Evolutionary conservation across 2,329 filamentous ascomycete genomes (phyloP).

Genomic region (Hypoxylon sp.): DNA sequence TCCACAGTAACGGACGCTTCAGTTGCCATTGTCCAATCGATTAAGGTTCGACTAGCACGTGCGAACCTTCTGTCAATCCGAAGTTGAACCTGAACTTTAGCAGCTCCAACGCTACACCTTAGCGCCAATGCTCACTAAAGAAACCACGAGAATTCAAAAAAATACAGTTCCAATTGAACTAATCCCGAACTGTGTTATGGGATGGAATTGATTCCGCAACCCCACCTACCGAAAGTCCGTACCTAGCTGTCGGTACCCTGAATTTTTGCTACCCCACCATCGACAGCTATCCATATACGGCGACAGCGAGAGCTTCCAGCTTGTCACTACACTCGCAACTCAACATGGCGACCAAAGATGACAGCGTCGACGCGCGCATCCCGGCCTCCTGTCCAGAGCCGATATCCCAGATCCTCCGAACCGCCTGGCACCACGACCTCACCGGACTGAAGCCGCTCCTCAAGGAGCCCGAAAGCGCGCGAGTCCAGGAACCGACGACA

Average conservation of each 20-base stretch:
- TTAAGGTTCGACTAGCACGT: slow-evolving; percentile 34
- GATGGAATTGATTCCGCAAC: slow-evolving; percentile 29
- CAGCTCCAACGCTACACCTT: slow-evolving; percentile 9
- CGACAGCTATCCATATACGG: slow-evolving; percentile 3
- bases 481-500: slow-evolving; percentile 86
- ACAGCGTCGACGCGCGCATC: slow-evolving; percentile 68
- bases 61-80: slow-evolving; percentile 30
- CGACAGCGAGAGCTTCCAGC: slow-evolving; percentile 9
- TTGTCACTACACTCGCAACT: background rate
- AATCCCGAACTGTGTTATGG: slow-evolving; percentile 6
- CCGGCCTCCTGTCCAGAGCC: slow-evolving; percentile 66
- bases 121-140: slow-evolving; percentile 27
- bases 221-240: slow-evolving; percentile 23
- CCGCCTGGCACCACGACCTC: slow-evolving; percentile 73
- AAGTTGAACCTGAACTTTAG: slow-evolving; percentile 29
- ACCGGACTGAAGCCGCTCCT: slow-evolving; percentile 78
- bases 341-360: slow-evolving; percentile 53
- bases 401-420: slow-evolving; percentile 66
- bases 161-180: slow-evolving; percentile 29
- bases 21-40: slow-evolving; percentile 41
- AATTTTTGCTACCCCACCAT: slow-evolving; percentile 39
- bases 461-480: slow-evolving; percentile 73
- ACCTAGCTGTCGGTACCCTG: slow-evolving; percentile 19
- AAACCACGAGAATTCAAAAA: slow-evolving; percentile 17
- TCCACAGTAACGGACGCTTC: slow-evolving; percentile 20